These are phyloP conservation scores for Sporothrix inflata DNA, from an alignment of 2,329 filamentous ascomycete genomes.

Conservation along the genomic window DNA sequence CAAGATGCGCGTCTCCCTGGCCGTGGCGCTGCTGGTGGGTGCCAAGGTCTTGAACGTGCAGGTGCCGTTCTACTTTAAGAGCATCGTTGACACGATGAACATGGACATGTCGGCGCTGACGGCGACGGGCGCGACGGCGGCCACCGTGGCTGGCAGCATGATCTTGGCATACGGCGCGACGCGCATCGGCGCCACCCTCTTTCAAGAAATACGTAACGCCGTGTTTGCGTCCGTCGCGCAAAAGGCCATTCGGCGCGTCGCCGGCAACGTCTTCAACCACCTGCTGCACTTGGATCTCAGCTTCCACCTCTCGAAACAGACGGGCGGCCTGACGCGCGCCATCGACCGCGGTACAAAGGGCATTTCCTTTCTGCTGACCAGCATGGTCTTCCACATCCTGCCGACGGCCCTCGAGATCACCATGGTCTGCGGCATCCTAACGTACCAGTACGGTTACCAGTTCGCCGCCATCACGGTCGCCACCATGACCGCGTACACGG, in stretches of 20 bases:
- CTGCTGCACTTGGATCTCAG: conserved; percentile 84
- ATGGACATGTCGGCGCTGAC: conserved; percentile 73
- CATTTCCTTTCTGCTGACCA: conserved; percentile 94
- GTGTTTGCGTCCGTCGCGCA: conserved; percentile 97
- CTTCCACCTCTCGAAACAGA: conserved; percentile 94
- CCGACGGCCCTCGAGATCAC: conserved; percentile 92
- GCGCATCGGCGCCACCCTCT: conserved; percentile 83
- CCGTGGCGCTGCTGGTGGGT: conserved; percentile 80
- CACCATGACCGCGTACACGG: conserved; percentile 92
- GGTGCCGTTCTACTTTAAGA: conserved; percentile 99
- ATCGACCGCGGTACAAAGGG: conserved; percentile 98
- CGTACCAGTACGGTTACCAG: conserved; percentile 89
- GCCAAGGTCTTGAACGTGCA: conserved; percentile 97
- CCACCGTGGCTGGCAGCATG: conserved; percentile 86
- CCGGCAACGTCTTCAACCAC: conserved; percentile 90
- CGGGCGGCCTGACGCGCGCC: conserved; percentile 87
- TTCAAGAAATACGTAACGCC: conserved; percentile 92
- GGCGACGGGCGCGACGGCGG: conserved; percentile 78
- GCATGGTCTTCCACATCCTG: conserved; percentile 97
- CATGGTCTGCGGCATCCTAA: conserved; percentile 94
- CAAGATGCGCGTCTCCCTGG: conserved; percentile 80
- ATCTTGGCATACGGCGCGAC: conserved; percentile 91
- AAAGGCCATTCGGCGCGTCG: conserved; percentile 90
- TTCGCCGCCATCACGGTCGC: conserved; percentile 88
- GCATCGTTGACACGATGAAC: conserved; percentile 96